phyloP scores from a whole-genome alignment of 176 grass and related monocot species.

The Eremochloa ophiuroides region DNA sequence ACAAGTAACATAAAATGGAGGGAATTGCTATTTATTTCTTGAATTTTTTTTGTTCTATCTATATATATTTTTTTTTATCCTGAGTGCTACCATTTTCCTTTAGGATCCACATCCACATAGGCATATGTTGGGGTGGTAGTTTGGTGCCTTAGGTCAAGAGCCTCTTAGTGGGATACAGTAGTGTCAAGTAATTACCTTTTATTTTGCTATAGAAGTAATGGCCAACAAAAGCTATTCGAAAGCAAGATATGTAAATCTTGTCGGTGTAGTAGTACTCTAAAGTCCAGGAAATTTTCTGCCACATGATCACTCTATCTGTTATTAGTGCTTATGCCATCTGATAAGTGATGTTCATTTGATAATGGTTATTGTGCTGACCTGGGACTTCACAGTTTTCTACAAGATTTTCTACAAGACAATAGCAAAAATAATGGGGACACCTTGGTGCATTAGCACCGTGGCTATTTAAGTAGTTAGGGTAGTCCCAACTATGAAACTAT shows the following conservation, averaged over 20 bases:
- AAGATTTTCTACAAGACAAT: background rate
- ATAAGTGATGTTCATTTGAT: background rate
- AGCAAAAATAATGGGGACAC: background rate
- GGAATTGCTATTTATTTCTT: background rate
- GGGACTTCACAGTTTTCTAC: background rate
- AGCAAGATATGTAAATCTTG: background rate
- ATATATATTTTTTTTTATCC: too few relatives aligned
- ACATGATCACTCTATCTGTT: background rate
- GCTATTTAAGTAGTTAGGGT: background rate
- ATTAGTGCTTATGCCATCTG: background rate
- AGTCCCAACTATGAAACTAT: background rate
- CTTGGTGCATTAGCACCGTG: background rate
- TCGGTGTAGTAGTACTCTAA: background rate
- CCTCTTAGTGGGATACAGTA: background rate
- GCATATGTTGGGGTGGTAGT: background rate
- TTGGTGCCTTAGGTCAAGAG: background rate
- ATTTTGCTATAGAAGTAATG: background rate
- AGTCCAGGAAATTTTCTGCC: background rate
- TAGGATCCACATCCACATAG: background rate
- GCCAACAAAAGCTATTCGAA: background rate
- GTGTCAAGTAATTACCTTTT: background rate
- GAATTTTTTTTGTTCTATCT: background rate
- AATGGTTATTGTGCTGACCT: background rate
- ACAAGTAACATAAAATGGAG: background rate
- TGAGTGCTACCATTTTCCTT: too few relatives aligned